Evolutionary conservation across 441 rosid genomes (phyloP), one percentile per base, ranked within the genome.

Genomic region (Bruguiera hainesii): DNA sequence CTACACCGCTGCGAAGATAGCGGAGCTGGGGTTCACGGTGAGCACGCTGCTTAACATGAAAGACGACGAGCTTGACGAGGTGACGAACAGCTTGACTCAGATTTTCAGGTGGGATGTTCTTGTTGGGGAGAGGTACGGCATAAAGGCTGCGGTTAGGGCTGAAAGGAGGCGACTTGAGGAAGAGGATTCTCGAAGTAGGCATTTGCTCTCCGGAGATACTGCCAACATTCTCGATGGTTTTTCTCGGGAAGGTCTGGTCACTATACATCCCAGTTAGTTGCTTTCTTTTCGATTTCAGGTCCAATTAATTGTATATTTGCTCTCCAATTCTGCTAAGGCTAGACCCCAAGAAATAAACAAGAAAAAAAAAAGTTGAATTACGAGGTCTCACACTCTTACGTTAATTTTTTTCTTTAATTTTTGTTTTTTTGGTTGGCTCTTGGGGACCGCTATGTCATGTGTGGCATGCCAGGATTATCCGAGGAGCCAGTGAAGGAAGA

Each of bases 41-140:
- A 94, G 80, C 69, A 94, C 98, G 20, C 89, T 94, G 3, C 64
- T 94, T 64, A 85, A 83, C 64, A 94, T 94, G 98, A 89, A 68
- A 62, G 98, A 94, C 37, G 98, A 88, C 63, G 98, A 94, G 85
- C 83, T 94, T 4, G 98, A 94, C 7, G 98, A 94, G 71, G 91
- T 91, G 98, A 94, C 89, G 92, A 89, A 87, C 77, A 91, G 93
- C 64, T 76, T 94, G 56, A 79, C 85, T 52, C 97, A 94, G 63
- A 84, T 91, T 69, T 94, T 85, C 74, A 76, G 96, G 58, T 91
- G 93, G 96, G 97, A 94, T 55, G 89, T 94, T 65, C 86, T 89
- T 1, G 96, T 94, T 7, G 98, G 98, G 5, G 98, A 94, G 70
- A 80, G 96, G 33, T 94, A 84, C 64, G 98, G 98, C 28, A 80